phyloP scores from a whole-genome alignment of 495 filamentous ascomycete genomes.

The Penicillium malachiteum region DNA sequence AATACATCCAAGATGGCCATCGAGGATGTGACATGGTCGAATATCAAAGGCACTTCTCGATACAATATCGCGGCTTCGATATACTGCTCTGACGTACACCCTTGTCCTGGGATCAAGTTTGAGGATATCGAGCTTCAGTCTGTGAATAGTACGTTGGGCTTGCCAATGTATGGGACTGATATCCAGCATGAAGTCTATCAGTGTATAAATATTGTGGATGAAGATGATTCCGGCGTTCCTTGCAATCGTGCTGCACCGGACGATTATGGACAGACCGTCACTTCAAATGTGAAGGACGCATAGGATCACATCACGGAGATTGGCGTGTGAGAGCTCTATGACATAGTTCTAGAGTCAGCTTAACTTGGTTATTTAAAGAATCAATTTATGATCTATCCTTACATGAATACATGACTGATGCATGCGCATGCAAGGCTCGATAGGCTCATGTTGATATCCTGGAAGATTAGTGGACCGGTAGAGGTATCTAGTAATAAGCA shows the following conservation, averaged over 20 bases:
- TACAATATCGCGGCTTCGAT: slow-evolving; percentile 57
- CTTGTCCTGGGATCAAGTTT: slow-evolving; percentile 50
- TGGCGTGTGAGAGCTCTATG: not conserved
- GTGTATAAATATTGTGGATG: slow-evolving; percentile 22
- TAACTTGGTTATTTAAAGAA: not conserved
- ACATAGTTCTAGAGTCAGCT: no score
- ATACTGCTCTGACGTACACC: slow-evolving; percentile 48
- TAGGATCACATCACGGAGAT: not conserved
- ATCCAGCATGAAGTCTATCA: slow-evolving; percentile 27
- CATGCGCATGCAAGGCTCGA: no score
- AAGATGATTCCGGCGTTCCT: slow-evolving; percentile 20
- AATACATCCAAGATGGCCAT: slow-evolving; percentile 52
- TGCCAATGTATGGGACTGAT: slow-evolving; percentile 22
- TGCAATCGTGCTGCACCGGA: slow-evolving; percentile 24
- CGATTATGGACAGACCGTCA: slow-evolving; percentile 22
- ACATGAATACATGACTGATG: not conserved
- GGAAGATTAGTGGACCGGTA: no score
- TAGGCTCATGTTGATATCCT: no score
- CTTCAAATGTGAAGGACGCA: slow-evolving; percentile 16
- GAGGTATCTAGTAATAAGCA: no score
- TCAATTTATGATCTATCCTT: not conserved
- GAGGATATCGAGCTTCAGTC: slow-evolving; percentile 49
- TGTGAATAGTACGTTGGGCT: slow-evolving; percentile 21
- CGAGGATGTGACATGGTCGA: slow-evolving; percentile 52
- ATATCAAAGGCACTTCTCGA: slow-evolving; percentile 53